These are phyloP conservation scores for Alternaria sp. DNA, from an alignment of 2,329 filamentous ascomycete species.

Conservation along the genomic window DNA sequence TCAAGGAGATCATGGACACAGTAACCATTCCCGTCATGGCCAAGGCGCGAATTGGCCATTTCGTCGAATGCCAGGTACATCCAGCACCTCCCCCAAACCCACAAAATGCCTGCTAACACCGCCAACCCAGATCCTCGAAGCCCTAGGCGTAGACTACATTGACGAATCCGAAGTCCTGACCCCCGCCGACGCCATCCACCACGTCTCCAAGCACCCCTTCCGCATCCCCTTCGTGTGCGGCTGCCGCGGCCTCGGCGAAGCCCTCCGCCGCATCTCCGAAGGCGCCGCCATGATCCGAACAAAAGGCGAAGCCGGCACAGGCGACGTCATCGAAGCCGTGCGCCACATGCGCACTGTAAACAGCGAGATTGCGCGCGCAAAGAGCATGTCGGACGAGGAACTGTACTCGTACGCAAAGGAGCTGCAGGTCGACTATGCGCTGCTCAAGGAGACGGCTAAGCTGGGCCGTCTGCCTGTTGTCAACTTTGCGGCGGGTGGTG, in stretches of 20 bases:
- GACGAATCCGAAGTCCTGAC: constrained; percentile 98
- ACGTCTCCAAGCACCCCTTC: constrained; percentile 88
- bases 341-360: constrained; percentile 94
- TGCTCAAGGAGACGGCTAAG: constrained; percentile 86
- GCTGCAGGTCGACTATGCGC: constrained; percentile 75
- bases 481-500: constrained; percentile 97
- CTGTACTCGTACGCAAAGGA: constrained; percentile 81
- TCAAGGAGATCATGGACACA: constrained; percentile 91
- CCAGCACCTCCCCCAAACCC: not conserved
- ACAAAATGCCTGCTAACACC: not conserved
- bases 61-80: constrained; percentile 87
- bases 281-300: constrained; percentile 99
- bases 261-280: constrained; percentile 86
- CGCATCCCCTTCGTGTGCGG: constrained; percentile 93
- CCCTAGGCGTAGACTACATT: constrained; percentile 95
- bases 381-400: constrained; percentile 70
- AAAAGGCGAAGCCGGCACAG: constrained; percentile 96
- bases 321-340: constrained; percentile 95
- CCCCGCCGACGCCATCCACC: constrained; percentile 86
- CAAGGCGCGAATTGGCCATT: constrained; percentile 96
- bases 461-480: constrained; percentile 90
- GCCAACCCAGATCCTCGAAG: constrained; percentile 79
- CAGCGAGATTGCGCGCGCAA: constrained; percentile 77
- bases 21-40: constrained; percentile 99
- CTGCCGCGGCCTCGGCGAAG: constrained; percentile 92